Base-by-base conservation (phyloP, 257 asterid genomes). In the Apocynum venetum region DNA sequence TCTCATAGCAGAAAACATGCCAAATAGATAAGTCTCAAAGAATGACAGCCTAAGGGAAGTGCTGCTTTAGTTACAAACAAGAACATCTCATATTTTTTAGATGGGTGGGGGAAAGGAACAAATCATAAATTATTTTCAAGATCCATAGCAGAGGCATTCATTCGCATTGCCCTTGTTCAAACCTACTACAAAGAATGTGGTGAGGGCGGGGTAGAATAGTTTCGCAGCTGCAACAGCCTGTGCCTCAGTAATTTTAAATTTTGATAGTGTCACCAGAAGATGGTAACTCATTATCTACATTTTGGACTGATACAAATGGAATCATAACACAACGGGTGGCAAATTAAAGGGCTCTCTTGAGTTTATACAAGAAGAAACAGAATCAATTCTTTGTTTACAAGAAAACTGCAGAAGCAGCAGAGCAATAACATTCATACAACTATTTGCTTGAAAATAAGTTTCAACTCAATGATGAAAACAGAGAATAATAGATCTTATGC, bases 201-300 rank as follows among this genome's bases (percentile, higher is more conserved):
- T 53, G 35, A 74, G 70, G 76, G 72, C 1, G 6, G 63, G 48
- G 52, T 35, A n/a, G n/a, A 69, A 63, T 70, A 57, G 60, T 43
- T 35, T 57, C 75, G 48, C 73, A 66, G 55, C 65, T 53, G 64
- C 72, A 79, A 74, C 71, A 13, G 67, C 71, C 78, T 74, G 68
- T 71, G 52, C 69, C 78, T 76, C 14, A 69, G 82, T 25, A 73
- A 73, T 41, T 15, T 73, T 73, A 73, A 65, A 20, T 79, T 79
- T 44, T 73, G 49, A 56, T 74, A 12, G 69, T 44, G 68, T 38
- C 1, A 72, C 74, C 44, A 61, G 36, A 71, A 72, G 57, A 79
- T 57, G 56, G 49, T 12, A 61, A 57, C 66, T 61, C 81, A 49
- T 49, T 19, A 56, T 48, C 47, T 17, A 78, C 5, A 72, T 60